Evolutionary conservation across 257 asterid species (phyloP), one percentile per base, ranked within the genome.

Genomic region (Fraxinus quadrangulata): DNA sequence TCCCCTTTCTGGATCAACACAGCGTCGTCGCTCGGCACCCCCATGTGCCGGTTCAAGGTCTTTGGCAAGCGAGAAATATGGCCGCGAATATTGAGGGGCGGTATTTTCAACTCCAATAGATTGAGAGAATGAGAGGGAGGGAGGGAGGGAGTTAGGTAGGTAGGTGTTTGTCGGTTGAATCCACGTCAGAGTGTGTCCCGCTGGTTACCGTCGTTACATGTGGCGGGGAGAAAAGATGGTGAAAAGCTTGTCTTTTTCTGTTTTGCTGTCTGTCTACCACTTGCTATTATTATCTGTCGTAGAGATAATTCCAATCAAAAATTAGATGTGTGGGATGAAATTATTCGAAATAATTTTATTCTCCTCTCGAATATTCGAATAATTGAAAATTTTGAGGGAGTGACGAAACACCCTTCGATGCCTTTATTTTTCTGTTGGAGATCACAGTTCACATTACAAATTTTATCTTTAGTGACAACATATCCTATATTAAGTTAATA

Each of bases 1-100:
- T 89, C 87, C 82, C 94, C 96, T 76, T 82, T 87, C 84, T 92
- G 87, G 82, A 93, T 89, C 78, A 82, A 73, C 5, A 92, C 94
- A 49, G 82, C 92, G 79, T 91, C 97, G 82, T 91, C 94, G 73
- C 72, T 82, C 45, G 83, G 83, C 67, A 77, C 36, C 54, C 87
- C 90, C 91, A 88, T 90, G 47, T 75, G 54, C 68, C 31, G 68
- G 31, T 8, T 63, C 9, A 19, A 56, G 66, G 66, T 21, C 10
- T 63, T 63, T 13, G 40, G 37, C 16, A 10, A 28, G 28, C 28
- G 13, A 17, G 39, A 70, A 36, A 71, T 54, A 26, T 17, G 39
- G 75, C 13, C 24, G 16, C 26, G n/a, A 37, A 70, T 7, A 67
- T 24, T 63, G 68, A 7, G 31, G 34, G 26, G 14, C 14, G 34